These are phyloP conservation scores for Acanthamoeba castellanii DNA, from an alignment of 208 protist species.

Conservation along the genomic window DNA sequence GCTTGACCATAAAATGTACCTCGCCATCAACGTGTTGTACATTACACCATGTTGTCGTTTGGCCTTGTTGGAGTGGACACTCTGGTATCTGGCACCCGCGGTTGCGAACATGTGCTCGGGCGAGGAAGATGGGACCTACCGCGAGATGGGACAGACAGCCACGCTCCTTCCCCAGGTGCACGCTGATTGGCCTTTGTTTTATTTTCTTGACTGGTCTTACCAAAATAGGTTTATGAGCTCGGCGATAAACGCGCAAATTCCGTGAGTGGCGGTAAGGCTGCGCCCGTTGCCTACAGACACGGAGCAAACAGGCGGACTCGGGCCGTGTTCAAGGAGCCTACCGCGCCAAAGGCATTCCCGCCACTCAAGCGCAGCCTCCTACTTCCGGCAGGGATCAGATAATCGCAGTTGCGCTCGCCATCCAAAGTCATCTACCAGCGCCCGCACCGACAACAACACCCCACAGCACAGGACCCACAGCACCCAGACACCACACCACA, in stretches of 20 bases:
- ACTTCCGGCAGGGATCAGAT: constrained; percentile 12
- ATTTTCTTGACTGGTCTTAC: too few species aligned
- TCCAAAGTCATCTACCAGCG: not conserved
- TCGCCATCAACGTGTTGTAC: too few species aligned
- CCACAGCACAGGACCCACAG: not conserved
- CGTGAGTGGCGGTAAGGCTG: not conserved
- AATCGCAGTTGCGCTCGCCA: not conserved
- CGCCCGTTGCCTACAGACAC: not conserved
- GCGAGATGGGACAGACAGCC: too few species aligned
- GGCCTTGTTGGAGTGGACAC: too few species aligned
- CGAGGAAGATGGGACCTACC: too few species aligned
- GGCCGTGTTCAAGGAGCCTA: too few species aligned
- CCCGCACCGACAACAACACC: not conserved
- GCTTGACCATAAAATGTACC: too few species aligned
- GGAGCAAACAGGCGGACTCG: not conserved
- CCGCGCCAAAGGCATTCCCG: not conserved
- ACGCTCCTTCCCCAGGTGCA: too few species aligned
- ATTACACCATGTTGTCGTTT: too few species aligned
- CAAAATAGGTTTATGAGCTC: not conserved
- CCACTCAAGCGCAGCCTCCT: not conserved
- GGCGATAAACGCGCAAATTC: not conserved
- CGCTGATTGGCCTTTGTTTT: too few species aligned
- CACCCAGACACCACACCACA: not conserved
- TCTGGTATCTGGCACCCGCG: too few species aligned
- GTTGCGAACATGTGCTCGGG: too few species aligned